Conservation (phyloP, 1,139 yeast species). For the Candida glucosophila region DNA sequence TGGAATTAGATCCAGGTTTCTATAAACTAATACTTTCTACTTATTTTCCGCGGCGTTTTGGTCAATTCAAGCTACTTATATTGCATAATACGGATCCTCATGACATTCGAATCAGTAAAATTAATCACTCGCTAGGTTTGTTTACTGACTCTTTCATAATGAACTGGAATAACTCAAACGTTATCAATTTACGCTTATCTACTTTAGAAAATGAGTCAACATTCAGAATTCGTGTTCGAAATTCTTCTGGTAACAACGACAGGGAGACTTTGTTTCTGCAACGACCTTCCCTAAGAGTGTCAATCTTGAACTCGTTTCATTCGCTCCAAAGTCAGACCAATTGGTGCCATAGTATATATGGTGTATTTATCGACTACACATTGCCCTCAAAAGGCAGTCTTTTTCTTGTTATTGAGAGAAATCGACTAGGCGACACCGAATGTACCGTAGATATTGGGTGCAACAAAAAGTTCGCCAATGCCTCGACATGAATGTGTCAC, state of each 20-base stretch:
- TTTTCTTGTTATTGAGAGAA: constrained; percentile 38
- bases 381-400: constrained; percentile 21
- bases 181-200: constrained; percentile 24
- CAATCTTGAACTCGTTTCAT: constrained; percentile 26
- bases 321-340: constrained; percentile 27
- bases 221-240: constrained; percentile 19
- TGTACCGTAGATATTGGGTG: constrained; percentile 32
- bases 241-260: constrained; percentile 9
- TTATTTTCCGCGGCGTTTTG: constrained; percentile 10
- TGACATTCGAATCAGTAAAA: constrained; percentile 10
- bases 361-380: constrained; percentile 30
- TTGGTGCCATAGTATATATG: constrained; percentile 38
- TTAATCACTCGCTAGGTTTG: constrained; percentile 26
- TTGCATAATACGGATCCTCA: constrained; percentile 6
- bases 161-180: constrained; percentile 31
- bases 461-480: constrained; percentile 6
- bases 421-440: constrained; percentile 37
- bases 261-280: constrained; percentile 19
- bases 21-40: constrained; percentile 28
- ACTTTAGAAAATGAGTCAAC: constrained; percentile 12
- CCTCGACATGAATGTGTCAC: constrained; percentile 1
- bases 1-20: constrained; percentile 22
- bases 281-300: constrained; percentile 35
- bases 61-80: constrained; percentile 10
- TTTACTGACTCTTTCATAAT: constrained; percentile 16